Base-by-base conservation (phyloP, 2,329 filamentous ascomycete species). In the Sclerotinia borealis region DNA sequence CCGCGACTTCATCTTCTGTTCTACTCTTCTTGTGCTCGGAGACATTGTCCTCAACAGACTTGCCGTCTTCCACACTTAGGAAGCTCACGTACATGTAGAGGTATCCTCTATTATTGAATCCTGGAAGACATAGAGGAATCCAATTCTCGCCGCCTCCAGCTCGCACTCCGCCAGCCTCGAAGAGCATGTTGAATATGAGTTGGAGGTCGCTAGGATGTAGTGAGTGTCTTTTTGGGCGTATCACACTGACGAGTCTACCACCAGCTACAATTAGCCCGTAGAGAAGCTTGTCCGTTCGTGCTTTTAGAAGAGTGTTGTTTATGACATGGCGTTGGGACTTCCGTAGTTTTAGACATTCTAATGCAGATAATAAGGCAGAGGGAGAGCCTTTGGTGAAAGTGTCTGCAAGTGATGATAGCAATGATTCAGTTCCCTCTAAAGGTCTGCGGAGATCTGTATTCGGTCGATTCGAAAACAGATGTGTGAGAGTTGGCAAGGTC, bases 71-170 rank as follows among this genome's bases (percentile, higher is more conserved):
- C n/a, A 85, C 80, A 69, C 91, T 87, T 66, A 99, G 84, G 75
- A 98, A 99, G 79, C 91, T 96, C 74, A 99, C 95, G 73, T 98
- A 99, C 92, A 99, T 98, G 79, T 99, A 97, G 1, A 99, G 82
- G 74, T 96, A 99, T 31, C 95, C 96, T 59, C 88, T 90, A 75
- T 92, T 98, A 78, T 99, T 99, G 79, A 99, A 99, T 6, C 93
- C 93, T 0, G 95, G 96, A 3, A 99, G 83, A 72, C 95, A 99
- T 8, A 99, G 82, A 0, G 95, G 95, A 54, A 98, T 93, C 95
- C 95, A 99, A 71, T 93, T 97, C 76, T 99, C 95, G 36, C 93
- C 95, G 25, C 93, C 95, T 7, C 91, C 93, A 25, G 92, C 89
- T 74, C 95, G 93, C 74, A 99, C 89, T 49, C 91, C 90, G 55